A percentile compares a stretch with the other conserved stretches of the same genome.
Conservation (phyloP, 371 early-diverging fungal species). For the Fennellomyces sp. region DNA sequence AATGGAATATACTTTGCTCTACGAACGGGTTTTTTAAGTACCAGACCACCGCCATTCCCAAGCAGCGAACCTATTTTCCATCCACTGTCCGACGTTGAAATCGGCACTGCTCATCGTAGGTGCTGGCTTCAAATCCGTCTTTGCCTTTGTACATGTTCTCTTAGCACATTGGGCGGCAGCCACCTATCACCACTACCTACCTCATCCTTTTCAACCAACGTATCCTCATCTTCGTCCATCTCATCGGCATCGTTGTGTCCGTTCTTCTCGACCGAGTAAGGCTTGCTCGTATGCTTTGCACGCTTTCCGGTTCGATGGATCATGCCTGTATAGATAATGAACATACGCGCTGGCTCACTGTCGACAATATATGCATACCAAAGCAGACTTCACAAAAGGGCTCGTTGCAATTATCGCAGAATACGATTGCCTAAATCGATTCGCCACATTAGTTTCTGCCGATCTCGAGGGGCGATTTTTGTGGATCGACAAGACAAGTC, state of each 20-base stretch:
- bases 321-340: slow-evolving; percentile 46
- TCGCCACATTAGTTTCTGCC: too few species aligned
- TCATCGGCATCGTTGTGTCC: slow-evolving; percentile 7
- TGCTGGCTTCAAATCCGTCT: slow-evolving; percentile 23
- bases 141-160: neutral
- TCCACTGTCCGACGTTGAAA: slow-evolving; percentile 71
- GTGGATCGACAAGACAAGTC: neutral
- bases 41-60: too few species aligned
- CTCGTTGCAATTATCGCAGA: slow-evolving; percentile 79
- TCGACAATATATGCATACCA: too few species aligned
- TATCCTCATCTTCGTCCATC: slow-evolving; percentile 13
- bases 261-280: slow-evolving; percentile 14
- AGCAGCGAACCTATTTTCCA: slow-evolving; percentile 75
- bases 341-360: neutral
- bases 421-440: slow-evolving; percentile 59
- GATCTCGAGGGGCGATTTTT: neutral
- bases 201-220: slow-evolving; percentile 14
- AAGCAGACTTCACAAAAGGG: slow-evolving; percentile 93
- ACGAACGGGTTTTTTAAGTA: too few species aligned
- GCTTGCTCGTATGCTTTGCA: slow-evolving; percentile 55
- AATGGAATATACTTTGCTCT: slow-evolving; percentile 90
- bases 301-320: slow-evolving; percentile 90
- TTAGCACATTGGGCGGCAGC: neutral
- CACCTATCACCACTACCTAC: neutral
- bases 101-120: slow-evolving; percentile 12